phyloP scores from a whole-genome alignment of 2,329 filamentous ascomycete species.

The Penicillium sp. region DNA sequence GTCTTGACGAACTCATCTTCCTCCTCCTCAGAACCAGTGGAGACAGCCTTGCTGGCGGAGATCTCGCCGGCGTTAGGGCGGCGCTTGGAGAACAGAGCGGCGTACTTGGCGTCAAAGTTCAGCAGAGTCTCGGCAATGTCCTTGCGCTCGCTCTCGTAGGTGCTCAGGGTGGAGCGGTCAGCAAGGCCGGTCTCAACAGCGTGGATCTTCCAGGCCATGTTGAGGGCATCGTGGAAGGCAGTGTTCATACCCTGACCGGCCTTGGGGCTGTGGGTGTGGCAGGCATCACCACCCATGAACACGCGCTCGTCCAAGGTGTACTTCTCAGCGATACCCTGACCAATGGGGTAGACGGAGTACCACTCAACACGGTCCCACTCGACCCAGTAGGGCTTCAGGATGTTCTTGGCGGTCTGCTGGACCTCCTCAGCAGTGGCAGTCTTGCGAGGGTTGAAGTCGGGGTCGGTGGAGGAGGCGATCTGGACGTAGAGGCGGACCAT shows the following conservation, averaged over 20 bases:
- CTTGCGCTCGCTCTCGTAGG: conserved; percentile 85
- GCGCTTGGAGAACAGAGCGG: conserved; percentile 82
- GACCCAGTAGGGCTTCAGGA: conserved; percentile 61
- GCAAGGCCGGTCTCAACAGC: conserved; percentile 84
- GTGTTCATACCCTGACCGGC: conserved; percentile 67
- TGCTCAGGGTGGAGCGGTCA: conserved; percentile 70
- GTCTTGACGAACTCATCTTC: conserved; percentile 79
- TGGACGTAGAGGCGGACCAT: conserved; percentile 56
- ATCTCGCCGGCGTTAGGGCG: conserved; percentile 73
- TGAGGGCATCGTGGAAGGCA: conserved; percentile 67
- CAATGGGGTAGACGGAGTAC: conserved; percentile 68
- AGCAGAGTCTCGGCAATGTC: conserved; percentile 81
- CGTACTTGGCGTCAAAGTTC: conserved; percentile 85
- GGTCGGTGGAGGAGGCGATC: conserved; percentile 63
- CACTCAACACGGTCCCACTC: conserved; percentile 67
- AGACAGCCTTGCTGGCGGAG: conserved; percentile 55
- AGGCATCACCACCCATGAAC: conserved; percentile 67
- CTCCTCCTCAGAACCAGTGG: conserved; percentile 28
- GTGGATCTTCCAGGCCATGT: conserved; percentile 95
- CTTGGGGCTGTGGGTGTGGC: conserved; percentile 66
- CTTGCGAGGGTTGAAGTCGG: conserved; percentile 63
- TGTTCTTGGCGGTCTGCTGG: conserved; percentile 58
- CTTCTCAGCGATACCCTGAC: conserved; percentile 65
- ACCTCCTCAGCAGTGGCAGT: conserved; percentile 61
- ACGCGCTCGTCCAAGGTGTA: conserved; percentile 66